Evolutionary conservation across 179 eudicot species (phyloP), one percentile per base, ranked within the genome.

Genomic region (Spergularia azorica): DNA sequence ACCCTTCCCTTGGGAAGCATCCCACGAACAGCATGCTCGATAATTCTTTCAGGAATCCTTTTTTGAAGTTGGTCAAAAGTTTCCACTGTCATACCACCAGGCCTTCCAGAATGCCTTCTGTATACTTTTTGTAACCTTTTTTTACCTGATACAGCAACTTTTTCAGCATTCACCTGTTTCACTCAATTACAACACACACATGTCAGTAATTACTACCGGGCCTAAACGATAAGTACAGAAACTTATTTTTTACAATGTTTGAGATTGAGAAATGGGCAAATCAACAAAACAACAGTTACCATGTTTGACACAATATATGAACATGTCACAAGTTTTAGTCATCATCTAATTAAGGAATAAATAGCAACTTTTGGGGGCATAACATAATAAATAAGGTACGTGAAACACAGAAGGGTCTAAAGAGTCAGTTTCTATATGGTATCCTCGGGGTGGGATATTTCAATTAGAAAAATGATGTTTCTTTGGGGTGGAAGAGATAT

Each of bases 1-100:
- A 95, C 97, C 79, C 96, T 81, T 77, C 96, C 98, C 78, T 90
- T 95, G 18, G 98, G 99, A 80, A 95, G 99, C 99, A 93, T 95
- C 73, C 98, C 99, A 79, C 96, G 92, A 62, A 95, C 99, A 43
- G 98, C 98, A 73, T 95, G 99, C 80, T 95, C 99, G 50, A 95
- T 78, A 50, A 95, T 93, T 76, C 99, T 91, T 83, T 95, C 98
- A 5, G 99, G 99, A 71, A 95, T 93, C 87, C 99, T 88, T 70
- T 90, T 84, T 78, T 95, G 99, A 61, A 95, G 97, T 82, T 93
- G 97, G 68, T 92, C 98, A 77, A 93, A 95, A 6, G 99, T 95
- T 82, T 95, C 99, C 46, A 91, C 96, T 15, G 56, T 95, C 99
- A 95, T 87, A 70, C 99, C 98, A 82, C 99, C 99, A 39, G 99